Evolutionary conservation across 1,284 basidiomycete species (phyloP).

Genomic region (Heterobasidion parviporum): DNA sequence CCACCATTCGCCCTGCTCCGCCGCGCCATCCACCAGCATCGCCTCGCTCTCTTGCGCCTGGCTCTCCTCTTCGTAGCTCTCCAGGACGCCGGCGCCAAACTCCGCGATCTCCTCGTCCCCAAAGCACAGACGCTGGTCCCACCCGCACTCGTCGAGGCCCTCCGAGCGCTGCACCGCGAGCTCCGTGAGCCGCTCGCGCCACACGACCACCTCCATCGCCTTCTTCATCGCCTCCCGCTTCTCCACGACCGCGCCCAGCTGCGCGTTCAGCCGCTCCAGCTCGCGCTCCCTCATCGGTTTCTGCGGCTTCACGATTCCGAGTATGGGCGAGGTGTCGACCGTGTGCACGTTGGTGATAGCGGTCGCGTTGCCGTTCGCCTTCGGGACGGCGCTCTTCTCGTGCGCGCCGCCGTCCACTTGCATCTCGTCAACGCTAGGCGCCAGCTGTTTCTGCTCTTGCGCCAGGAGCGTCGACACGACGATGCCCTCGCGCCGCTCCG

Average conservation of each 20-base stretch:
- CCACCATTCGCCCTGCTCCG: slow-evolving; percentile 56
- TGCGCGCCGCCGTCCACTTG: not conserved
- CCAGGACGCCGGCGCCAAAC: slow-evolving; percentile 53
- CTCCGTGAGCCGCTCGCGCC: slow-evolving; percentile 59
- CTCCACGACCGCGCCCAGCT: slow-evolving; percentile 46
- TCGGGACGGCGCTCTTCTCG: slow-evolving; percentile 11
- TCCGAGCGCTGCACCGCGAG: slow-evolving; percentile 57
- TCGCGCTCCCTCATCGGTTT: slow-evolving; percentile 40
- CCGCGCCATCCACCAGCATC: slow-evolving; percentile 34
- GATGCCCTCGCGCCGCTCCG: slow-evolving; percentile 60
- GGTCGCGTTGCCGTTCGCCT: not conserved
- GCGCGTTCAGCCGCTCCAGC: slow-evolving; percentile 37
- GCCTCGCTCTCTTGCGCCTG: slow-evolving; percentile 23
- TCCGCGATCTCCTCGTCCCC: slow-evolving; percentile 68
- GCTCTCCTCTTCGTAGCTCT: slow-evolving; percentile 51
- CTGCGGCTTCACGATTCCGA: slow-evolving; percentile 15
- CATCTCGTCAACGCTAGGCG: no score
- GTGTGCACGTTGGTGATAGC: not conserved
- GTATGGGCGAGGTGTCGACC: not conserved
- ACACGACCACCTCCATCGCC: slow-evolving; percentile 56
- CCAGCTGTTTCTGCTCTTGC: slow-evolving; percentile 1
- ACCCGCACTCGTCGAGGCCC: slow-evolving; percentile 61
- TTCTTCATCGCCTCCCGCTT: slow-evolving; percentile 55
- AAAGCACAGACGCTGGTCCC: slow-evolving; percentile 77
- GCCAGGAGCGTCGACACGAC: slow-evolving; percentile 30